Evolutionary conservation across 768 basidiomycete species (phyloP).

Genomic region (Termitomyces sp.): DNA sequence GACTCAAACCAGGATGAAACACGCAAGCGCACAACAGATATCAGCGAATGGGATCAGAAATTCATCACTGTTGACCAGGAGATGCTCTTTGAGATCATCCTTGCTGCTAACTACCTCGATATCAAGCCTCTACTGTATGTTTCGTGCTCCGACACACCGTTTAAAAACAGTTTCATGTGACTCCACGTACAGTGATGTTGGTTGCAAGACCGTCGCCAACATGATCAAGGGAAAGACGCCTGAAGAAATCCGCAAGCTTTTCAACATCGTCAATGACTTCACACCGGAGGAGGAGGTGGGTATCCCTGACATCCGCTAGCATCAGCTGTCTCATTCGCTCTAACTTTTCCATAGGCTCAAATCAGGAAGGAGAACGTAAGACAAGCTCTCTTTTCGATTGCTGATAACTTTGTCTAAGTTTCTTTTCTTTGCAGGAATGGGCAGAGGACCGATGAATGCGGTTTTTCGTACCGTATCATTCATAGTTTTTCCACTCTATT

Average conservation of each 20-base stretch:
- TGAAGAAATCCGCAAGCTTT: conserved; percentile 97
- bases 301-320: conserved; percentile 6
- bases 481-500: conserved; percentile 17
- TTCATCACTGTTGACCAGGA: conserved; percentile 99
- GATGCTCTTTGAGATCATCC: conserved; percentile 99
- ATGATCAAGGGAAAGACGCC: conserved; percentile 99
- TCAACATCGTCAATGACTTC: conserved; percentile 98
- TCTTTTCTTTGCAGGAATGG: conserved; percentile 63
- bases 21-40: conserved; percentile 96
- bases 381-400: conserved; percentile 10
- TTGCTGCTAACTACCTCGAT: conserved; percentile 99
- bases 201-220: conserved; percentile 98
- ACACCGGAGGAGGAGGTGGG: conserved; percentile 97
- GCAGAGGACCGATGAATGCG: conserved; percentile 76
- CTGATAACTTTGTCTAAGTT: conserved; percentile 12
- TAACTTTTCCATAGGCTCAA: conserved; percentile 57
- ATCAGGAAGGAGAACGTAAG: conserved; percentile 99
- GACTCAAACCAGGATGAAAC: conserved; percentile 88
- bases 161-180: background rate
- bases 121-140: conserved; percentile 96
- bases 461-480: conserved; percentile 3
- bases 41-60: conserved; percentile 99
- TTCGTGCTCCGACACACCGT: background rate
- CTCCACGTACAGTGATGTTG: conserved; percentile 68
- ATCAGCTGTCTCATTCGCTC: conserved; percentile 8